phyloP scores from a whole-genome alignment of 768 basidiomycete species.

The Psilocybe tampanensis region DNA sequence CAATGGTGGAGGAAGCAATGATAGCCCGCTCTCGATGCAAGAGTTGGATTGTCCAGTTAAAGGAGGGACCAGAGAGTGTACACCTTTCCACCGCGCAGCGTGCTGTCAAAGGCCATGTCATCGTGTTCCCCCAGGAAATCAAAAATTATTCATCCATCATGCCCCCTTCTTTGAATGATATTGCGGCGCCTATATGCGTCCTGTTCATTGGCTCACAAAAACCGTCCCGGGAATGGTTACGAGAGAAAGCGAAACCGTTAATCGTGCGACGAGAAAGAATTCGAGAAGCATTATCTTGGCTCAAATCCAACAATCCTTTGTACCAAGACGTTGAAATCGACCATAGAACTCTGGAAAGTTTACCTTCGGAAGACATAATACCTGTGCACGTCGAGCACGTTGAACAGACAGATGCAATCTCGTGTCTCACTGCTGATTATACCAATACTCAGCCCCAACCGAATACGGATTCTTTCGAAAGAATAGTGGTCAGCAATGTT shows the following conservation, averaged over 20 bases:
- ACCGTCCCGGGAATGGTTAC: slow-evolving; percentile 32
- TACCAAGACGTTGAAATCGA: slow-evolving; percentile 34
- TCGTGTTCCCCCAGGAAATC: slow-evolving; percentile 41
- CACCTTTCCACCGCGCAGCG: slow-evolving; percentile 24
- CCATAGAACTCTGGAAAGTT: slow-evolving; percentile 16
- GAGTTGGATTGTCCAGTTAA: slow-evolving; percentile 37
- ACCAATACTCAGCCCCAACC: background rate
- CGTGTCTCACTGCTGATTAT: slow-evolving; percentile 7
- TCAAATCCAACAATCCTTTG: slow-evolving; percentile 35
- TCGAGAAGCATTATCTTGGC: slow-evolving; percentile 34
- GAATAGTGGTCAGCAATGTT: slow-evolving; percentile 34
- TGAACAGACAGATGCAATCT: slow-evolving; percentile 7
- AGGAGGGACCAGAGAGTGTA: slow-evolving; percentile 18
- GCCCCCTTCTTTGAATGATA: slow-evolving; percentile 37
- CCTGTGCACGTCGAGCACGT: slow-evolving; percentile 32
- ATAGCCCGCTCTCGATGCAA: slow-evolving; percentile 38
- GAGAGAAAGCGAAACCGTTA: slow-evolving; percentile 35
- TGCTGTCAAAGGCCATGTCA: slow-evolving; percentile 39
- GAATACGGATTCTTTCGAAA: slow-evolving; percentile 8
- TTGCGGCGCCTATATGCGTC: slow-evolving; percentile 38
- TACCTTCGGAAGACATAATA: slow-evolving; percentile 20
- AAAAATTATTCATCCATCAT: slow-evolving; percentile 27
- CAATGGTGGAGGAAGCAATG: slow-evolving; percentile 41
- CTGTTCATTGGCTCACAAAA: slow-evolving; percentile 38
- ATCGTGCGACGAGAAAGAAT: slow-evolving; percentile 32